A percentile compares a stretch with the other conserved stretches of the same genome.
Conservation (phyloP, 192 early-diverging fungal species). For the Coemansia aciculifera region DNA sequence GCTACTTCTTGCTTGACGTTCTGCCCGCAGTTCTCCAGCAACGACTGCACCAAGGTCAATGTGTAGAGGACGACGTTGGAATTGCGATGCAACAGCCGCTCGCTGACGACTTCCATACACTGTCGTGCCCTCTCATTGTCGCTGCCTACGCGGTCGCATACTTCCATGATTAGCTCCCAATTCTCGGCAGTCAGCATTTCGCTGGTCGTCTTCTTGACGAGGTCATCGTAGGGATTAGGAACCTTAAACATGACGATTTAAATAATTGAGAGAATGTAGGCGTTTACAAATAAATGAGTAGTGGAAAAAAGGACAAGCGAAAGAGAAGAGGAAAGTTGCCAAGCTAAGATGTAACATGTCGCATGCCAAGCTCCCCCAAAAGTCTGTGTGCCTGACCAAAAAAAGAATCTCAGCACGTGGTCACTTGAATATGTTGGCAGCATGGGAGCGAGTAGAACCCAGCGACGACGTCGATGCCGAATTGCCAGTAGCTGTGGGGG, state of each 20-base stretch:
- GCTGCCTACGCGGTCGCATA: slow-evolving; percentile 67
- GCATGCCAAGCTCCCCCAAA: background rate
- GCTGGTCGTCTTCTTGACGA: slow-evolving; percentile 77
- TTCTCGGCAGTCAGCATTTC: slow-evolving; percentile 92
- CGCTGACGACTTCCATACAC: slow-evolving; percentile 69
- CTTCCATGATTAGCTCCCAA: slow-evolving; percentile 79
- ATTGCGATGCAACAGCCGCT: slow-evolving; percentile 74
- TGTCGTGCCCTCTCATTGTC: slow-evolving; percentile 59
- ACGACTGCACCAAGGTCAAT: slow-evolving; percentile 75
- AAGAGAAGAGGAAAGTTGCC: slow-evolving; percentile 8
- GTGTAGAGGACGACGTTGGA: slow-evolving; percentile 78
- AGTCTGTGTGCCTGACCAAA: background rate
- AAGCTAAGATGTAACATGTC: background rate
- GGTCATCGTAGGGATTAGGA: slow-evolving; percentile 50
- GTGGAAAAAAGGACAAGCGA: background rate
- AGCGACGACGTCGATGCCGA: background rate
- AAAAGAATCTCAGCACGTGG: slow-evolving; percentile 10
- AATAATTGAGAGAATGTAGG: background rate
- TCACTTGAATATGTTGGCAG: slow-evolving; percentile 34
- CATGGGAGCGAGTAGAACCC: background rate
- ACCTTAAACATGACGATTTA: slow-evolving; percentile 47
- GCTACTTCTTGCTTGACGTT: slow-evolving; percentile 80
- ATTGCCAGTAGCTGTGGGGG: background rate
- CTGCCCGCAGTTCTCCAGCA: slow-evolving; percentile 89
- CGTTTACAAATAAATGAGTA: background rate